Evolutionary conservation across 192 early-diverging fungal genomes (phyloP), one percentile per base, ranked within the genome.

Genomic region (Coemansia furcata): DNA sequence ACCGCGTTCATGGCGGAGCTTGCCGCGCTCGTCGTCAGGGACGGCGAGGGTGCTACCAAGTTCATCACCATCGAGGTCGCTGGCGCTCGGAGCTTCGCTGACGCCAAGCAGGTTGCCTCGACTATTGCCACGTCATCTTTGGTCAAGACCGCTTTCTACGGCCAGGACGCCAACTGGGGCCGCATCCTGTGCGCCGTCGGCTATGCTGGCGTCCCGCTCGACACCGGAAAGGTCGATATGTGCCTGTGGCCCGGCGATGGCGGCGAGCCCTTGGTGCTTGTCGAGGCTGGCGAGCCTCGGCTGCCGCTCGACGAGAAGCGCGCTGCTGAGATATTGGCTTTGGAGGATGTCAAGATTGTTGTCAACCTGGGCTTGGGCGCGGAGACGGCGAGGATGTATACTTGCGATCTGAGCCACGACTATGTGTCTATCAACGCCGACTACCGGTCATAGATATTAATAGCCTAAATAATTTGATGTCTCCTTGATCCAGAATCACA

Each of bases 101-200:
- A 90, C 3, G 95, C 93, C 23, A 94, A 94, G 76, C 84, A 83
- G 38, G 88, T 96, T 6, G 93, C 93, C 2, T 87, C 87, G 11
- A 91, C 95, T 0, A 94, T 98, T 43, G 91, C 95, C 1, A 97
- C 92, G 2, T 97, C 95, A 9, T 90, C 93, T 43, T 77, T 98
- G 36, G 95, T 98, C 49, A 98, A 98, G 79, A 97, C 97, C 0
- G 97, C 97, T 17, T 83, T 98, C 37, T 98, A 91, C 69, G 96
- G 97, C 2, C 89, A 94, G 75, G 97, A 98, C 81, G 97, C 97
- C 46, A 98, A 98, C 78, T 98, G 97, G 97, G 97, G 96, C 23
- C 89, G 96, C 39, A 92, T 96, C 54, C 81, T 95, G 32, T 96
- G 95, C 63, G 95, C 95, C 0, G 91, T 95, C 14, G 95, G 95